phyloP scores from a whole-genome alignment of 257 asterid genomes.

The Scutellaria minor region DNA sequence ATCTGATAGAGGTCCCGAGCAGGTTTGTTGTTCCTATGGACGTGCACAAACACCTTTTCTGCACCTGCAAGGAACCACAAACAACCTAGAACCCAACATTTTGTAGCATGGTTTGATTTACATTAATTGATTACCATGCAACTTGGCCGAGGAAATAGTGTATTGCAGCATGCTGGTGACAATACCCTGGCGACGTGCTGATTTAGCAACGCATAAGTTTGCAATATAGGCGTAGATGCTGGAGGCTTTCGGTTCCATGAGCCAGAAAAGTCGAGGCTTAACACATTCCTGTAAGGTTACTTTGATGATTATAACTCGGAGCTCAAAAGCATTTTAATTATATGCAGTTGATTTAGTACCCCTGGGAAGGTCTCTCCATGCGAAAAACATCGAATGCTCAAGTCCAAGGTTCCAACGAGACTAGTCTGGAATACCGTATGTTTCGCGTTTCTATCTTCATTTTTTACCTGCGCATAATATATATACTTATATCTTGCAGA shows the following conservation, averaged over 20 bases:
- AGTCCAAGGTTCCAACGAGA: slow-evolving; percentile 66
- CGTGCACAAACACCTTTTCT: slow-evolving; percentile 70
- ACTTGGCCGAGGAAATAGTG: slow-evolving; percentile 50
- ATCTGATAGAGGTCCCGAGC: slow-evolving; percentile 61
- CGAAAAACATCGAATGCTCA: slow-evolving; percentile 55
- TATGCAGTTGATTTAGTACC: slow-evolving; percentile 25
- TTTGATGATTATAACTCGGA: no score
- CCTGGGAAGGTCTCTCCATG: slow-evolving; percentile 60
- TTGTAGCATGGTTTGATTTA: no score
- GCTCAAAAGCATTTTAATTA: no score
- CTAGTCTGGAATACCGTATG: no score
- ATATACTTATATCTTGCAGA: background rate
- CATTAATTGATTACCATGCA: slow-evolving; percentile 42
- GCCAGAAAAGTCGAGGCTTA: slow-evolving; percentile 47
- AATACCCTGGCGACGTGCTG: slow-evolving; percentile 71
- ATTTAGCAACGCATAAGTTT: slow-evolving; percentile 74
- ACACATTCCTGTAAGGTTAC: slow-evolving; percentile 61
- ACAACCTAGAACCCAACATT: no score
- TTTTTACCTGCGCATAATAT: slow-evolving; percentile 48
- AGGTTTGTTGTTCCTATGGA: slow-evolving; percentile 52
- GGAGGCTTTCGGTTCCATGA: slow-evolving; percentile 35
- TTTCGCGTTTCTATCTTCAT: slow-evolving; percentile 37
- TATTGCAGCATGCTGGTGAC: slow-evolving; percentile 60
- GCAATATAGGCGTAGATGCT: slow-evolving; percentile 59
- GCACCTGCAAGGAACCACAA: slow-evolving; percentile 46